Evolutionary conservation across 768 basidiomycete species (phyloP), one percentile per base, ranked within the genome.

Genomic region (Russula olivacea): DNA sequence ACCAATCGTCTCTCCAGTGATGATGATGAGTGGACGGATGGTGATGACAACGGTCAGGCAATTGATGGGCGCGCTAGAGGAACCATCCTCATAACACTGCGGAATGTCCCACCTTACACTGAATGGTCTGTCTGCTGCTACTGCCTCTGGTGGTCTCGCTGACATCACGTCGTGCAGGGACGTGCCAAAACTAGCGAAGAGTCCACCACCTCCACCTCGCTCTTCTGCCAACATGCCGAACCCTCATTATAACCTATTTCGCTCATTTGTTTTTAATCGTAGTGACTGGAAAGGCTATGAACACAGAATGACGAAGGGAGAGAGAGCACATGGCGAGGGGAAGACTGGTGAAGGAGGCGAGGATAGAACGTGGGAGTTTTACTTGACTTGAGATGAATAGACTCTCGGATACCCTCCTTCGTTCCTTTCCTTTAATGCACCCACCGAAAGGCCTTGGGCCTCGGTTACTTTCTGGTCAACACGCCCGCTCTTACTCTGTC

Each of bases 241-340:
- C 70, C 89, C 91, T 6, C 76, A 73, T 5, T 98, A 88, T 71
- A 80, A 73, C 2, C 79, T 88, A 12, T 72, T 93, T 19, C 82
- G 91, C 32, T 95, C 93, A 0, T 98, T 95, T 73, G 77, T 73
- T 19, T 98, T 98, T 71, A 76, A 84, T 47, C 78, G 89, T 47
- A 72, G 72, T 11, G 66, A 76, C 0, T 98, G 93, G 85, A 83
- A 81, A 53, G 93, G 91, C 1, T 98, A 98, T 69, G 87, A 87
- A 68, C 96, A 98, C 72, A 78, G 91, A n/a, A 89, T 96, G 86
- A 97, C 96, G 3, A 89, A 93, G 70, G 95, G 95, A 6, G 91
- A 83, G 76, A 79, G 83, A 72, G 89, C 73, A 0, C 81, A 81
- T 71, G 87, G 83, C 32, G 81, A 76, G 45, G 83, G 81, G 30